Percentiles rank a stretch among this genome's conserved stretches.
These are phyloP conservation scores for Oryza meyeriana DNA, from an alignment of 176 grass and related monocot species.

Conservation along the genomic window DNA sequence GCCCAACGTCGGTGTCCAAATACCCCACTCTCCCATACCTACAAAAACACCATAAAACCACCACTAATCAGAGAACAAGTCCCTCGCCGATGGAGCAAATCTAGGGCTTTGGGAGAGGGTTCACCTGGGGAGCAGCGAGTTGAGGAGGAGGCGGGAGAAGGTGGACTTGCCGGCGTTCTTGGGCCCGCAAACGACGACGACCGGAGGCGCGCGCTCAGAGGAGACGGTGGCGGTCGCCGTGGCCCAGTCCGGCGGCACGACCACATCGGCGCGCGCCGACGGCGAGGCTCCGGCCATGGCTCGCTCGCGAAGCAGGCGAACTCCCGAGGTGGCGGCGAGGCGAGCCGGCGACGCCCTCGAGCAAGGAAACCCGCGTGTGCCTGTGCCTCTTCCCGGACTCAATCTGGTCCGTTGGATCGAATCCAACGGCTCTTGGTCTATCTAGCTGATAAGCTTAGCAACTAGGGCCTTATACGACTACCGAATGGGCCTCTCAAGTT, in stretches of 20 bases:
- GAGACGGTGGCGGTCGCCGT: constrained; percentile 18
- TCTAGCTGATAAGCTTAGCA: not conserved
- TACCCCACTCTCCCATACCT: constrained; percentile 66
- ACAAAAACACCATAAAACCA: not conserved
- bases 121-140: constrained; percentile 69
- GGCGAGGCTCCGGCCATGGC: constrained; percentile 29
- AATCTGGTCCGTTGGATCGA: not conserved
- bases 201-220: constrained; percentile 22
- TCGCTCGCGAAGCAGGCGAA: not conserved
- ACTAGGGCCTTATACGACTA: too few species aligned
- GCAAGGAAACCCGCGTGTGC: not conserved
- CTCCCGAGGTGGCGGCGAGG: not conserved
- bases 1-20: constrained; percentile 83
- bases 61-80: not conserved
- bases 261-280: constrained; percentile 8
- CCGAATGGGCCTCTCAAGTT: too few species aligned
- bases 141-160: constrained; percentile 86
- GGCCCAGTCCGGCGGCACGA: constrained; percentile 56
- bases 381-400: not conserved
- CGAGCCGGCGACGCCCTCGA: not conserved
- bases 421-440: not conserved
- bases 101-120: not conserved
- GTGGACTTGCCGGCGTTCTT: constrained; percentile 97
- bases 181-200: constrained; percentile 72
- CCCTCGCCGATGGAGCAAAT: not conserved